A percentile compares a stretch with the other conserved stretches of the same genome.
phyloP scores from a whole-genome alignment of 495 filamentous ascomycete species.

The Tricharina praecox region DNA sequence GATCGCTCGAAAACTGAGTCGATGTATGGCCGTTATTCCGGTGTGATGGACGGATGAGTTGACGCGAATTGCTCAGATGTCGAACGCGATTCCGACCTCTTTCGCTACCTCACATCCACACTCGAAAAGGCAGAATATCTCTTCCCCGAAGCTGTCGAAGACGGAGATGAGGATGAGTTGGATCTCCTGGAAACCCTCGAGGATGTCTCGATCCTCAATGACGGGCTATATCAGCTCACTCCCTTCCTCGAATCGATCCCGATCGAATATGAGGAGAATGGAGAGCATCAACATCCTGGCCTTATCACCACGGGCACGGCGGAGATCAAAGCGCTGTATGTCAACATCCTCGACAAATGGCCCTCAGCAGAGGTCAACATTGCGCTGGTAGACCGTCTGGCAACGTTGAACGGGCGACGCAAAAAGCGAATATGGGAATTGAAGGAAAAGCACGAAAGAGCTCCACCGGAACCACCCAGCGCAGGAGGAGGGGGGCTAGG shows the following conservation, averaged over 20 bases:
- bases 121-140: slow-evolving; percentile 9
- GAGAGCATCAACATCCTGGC: too few species aligned
- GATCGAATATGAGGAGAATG: background rate
- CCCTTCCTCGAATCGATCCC: slow-evolving; percentile 7
- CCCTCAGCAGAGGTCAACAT: background rate
- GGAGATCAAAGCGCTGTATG: slow-evolving; percentile 2
- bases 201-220: slow-evolving; percentile 7
- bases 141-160: slow-evolving; percentile 5
- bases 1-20: slow-evolving; percentile 1
- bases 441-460: background rate
- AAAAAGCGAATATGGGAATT: slow-evolving; percentile 4
- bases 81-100: background rate
- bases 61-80: background rate
- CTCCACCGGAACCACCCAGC: background rate
- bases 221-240: slow-evolving; percentile 6
- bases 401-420: slow-evolving; percentile 4
- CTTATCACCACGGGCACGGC: background rate
- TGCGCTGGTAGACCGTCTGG: slow-evolving; percentile 1
- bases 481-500: background rate
- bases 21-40: background rate
- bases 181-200: slow-evolving; percentile 1
- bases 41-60: background rate
- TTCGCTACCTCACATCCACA: background rate
- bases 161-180: slow-evolving; percentile 1
- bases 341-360: slow-evolving; percentile 10